Evolutionary conservation across 208 protist genomes (phyloP), one percentile per base, ranked within the genome.

Genomic region (Dictyostelium gargantuum): DNA sequence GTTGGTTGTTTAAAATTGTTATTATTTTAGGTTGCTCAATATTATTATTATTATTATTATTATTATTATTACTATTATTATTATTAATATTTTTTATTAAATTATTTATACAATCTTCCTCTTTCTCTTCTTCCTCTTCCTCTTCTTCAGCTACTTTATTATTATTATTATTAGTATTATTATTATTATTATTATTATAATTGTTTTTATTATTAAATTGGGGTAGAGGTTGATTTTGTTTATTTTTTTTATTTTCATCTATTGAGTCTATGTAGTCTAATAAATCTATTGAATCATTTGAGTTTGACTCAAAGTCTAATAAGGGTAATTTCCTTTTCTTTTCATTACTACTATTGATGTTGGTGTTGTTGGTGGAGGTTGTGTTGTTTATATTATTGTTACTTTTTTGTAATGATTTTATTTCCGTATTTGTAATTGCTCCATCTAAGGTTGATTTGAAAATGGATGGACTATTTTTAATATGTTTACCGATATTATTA

Each of bases 391-490:
- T 66, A n/a, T n/a, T n/a, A n/a, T n/a, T n/a, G n/a, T n/a, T n/a
- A n/a, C n/a, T n/a, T n/a, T n/a, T n/a, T 9, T 38, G n/a, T 35
- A 29, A 42, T 44, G 63, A 21, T 35, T 38, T 35, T 15, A 42
- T 72, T 35, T 42, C 13, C 13, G 15, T 72, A 6, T 1, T 10
- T 26, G 63, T 40, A 11, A 42, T 3, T 15, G 13, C 26, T 23
- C 29, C 61, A 38, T 29, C 29, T 13, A 13, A 10, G 8, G 29
- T 80, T 15, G 75, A 56, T 29, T 86, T 13, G 15, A 86, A 76
- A 23, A 48, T 50, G 13, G n/a, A 46, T 19, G 81, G 81, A 76
- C 81, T 76, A n/a, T 86, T 52, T 46, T 86, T 86, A 21, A 86
- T 76, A 15, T 29, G 21, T 10, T 26, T 26, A 56, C 23, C 50